Evolutionary conservation across 2,329 filamentous ascomycete species (phyloP).

Genomic region (Colletotrichum theobromicola): DNA sequence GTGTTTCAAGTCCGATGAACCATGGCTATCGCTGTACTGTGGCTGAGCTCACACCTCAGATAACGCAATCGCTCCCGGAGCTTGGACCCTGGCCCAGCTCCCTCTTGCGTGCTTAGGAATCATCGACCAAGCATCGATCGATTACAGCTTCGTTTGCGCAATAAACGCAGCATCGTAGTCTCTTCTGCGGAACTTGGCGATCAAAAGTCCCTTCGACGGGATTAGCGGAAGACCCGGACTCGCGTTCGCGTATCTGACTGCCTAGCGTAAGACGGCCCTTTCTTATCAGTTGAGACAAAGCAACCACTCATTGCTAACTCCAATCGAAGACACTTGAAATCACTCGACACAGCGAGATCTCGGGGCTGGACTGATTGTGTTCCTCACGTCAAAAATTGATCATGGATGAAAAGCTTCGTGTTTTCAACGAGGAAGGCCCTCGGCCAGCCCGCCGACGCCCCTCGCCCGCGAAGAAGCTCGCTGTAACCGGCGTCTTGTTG

Average conservation of each 20-base stretch:
- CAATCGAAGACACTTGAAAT: background rate
- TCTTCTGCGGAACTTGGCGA: background rate
- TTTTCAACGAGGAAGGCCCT: background rate
- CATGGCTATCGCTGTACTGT: background rate
- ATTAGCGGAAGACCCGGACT: background rate
- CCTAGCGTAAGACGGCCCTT: background rate
- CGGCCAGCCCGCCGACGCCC: background rate
- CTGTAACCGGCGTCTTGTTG: constrained; percentile 20
- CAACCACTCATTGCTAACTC: background rate
- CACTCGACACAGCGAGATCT: background rate
- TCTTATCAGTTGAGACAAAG: background rate
- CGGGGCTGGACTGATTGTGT: background rate
- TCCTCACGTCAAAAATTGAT: background rate
- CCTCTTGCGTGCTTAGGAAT: background rate
- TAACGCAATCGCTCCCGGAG: background rate
- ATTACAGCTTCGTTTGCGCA: background rate
- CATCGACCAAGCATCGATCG: background rate
- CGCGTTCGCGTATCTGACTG: background rate
- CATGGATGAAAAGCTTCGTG: constrained; percentile 4
- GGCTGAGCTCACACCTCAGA: background rate
- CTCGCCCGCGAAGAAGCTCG: constrained; percentile 4
- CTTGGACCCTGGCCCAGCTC: background rate
- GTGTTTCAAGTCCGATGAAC: background rate
- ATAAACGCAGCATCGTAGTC: background rate
- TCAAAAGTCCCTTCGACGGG: background rate